Conservation (phyloP, 2,329 filamentous ascomycete genomes). For the Xylaria sp. region DNA sequence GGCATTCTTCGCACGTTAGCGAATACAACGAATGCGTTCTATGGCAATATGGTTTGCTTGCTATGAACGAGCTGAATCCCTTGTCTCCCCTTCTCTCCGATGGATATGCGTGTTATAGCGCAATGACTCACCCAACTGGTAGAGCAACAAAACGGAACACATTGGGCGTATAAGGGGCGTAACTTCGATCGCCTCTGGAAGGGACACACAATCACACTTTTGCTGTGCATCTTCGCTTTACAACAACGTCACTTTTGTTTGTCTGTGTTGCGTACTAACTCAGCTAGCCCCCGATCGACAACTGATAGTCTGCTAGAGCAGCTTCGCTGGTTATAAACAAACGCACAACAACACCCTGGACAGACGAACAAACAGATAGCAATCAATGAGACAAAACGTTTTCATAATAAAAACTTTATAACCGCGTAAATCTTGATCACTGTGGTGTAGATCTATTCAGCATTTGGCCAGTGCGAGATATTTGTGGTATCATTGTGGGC, state of each 20-base stretch:
- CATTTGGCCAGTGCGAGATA: neutral
- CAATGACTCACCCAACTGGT: conserved; percentile 12
- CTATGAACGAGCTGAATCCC: conserved; percentile 1
- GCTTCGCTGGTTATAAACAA: conserved; percentile 14
- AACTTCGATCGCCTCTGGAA: conserved; percentile 9
- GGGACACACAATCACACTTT: conserved; percentile 14
- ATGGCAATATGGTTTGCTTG: conserved; percentile 6
- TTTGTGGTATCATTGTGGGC: neutral
- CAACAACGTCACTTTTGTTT: conserved; percentile 6
- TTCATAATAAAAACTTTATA: conserved; percentile 13
- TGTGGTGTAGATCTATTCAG: neutral
- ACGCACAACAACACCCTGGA: conserved; percentile 27
- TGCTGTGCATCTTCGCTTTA: conserved; percentile 30
- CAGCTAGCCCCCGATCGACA: conserved; percentile 3
- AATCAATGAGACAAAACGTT: conserved; percentile 32
- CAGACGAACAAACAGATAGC: conserved; percentile 26
- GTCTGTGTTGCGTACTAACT: conserved; percentile 17
- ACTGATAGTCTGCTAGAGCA: conserved; percentile 15
- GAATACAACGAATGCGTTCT: conserved; percentile 13
- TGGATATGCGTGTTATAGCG: conserved; percentile 15
- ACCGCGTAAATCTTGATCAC: neutral
- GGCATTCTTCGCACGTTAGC: conserved; percentile 7
- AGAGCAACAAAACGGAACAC: conserved; percentile 20
- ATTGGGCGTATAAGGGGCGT: conserved; percentile 7
- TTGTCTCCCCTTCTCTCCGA: conserved; percentile 15